phyloP scores from a whole-genome alignment of 2,329 filamentous ascomycete species.

The Dothideomycetes sp. region DNA sequence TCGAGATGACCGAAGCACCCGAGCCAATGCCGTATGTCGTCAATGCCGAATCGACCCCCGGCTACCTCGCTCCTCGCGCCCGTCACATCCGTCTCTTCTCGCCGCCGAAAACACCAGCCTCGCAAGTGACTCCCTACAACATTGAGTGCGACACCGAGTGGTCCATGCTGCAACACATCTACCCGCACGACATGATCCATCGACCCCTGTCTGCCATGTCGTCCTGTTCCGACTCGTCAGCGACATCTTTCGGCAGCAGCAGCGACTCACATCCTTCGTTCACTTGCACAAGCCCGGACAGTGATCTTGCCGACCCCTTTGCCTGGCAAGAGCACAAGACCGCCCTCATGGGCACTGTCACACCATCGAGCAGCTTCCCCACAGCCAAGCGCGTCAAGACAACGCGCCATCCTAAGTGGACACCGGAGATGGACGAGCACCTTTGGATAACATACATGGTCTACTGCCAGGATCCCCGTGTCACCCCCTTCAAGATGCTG shows the following conservation, averaged over 20 bases:
- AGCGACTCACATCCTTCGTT: slow-evolving; percentile 48
- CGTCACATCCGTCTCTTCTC: slow-evolving; percentile 32
- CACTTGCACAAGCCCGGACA: slow-evolving; percentile 53
- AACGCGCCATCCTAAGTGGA: slow-evolving; percentile 41
- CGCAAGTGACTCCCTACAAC: slow-evolving; percentile 24
- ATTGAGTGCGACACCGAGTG: slow-evolving; percentile 8
- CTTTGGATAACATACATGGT: slow-evolving; percentile 58
- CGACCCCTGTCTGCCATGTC: slow-evolving; percentile 51
- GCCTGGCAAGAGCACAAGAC: slow-evolving; percentile 23
- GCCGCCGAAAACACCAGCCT: slow-evolving; percentile 41
- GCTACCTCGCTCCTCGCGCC: slow-evolving; percentile 35
- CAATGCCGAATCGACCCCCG: slow-evolving; percentile 21
- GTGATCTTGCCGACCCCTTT: slow-evolving; percentile 50
- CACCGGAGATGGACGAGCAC: slow-evolving; percentile 55
- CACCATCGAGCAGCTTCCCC: slow-evolving; percentile 21
- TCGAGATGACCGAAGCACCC: slow-evolving; percentile 38
- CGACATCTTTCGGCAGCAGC: slow-evolving; percentile 51
- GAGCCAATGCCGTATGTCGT: slow-evolving; percentile 22
- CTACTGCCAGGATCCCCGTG: slow-evolving; percentile 56
- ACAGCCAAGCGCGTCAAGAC: slow-evolving; percentile 35
- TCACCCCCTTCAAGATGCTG: slow-evolving; percentile 59
- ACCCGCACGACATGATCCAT: slow-evolving; percentile 35
- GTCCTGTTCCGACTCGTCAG: slow-evolving; percentile 52
- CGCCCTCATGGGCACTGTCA: slow-evolving; percentile 19
- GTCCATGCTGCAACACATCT: slow-evolving; percentile 21